These are phyloP conservation scores for Lolium multiflorum DNA, from an alignment of 176 grass and related monocot genomes.

Conservation along the genomic window DNA sequence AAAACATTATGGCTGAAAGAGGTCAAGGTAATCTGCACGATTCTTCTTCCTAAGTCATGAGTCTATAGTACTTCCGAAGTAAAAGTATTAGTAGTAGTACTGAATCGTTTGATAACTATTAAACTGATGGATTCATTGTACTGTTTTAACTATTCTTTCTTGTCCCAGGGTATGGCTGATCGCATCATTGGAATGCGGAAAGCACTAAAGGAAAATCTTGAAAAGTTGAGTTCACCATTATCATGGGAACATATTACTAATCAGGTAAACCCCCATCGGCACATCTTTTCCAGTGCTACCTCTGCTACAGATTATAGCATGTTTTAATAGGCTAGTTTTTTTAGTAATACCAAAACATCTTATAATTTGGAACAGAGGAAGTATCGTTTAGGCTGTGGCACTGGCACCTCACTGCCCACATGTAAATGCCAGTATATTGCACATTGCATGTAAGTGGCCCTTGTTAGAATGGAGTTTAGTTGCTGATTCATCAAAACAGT, in stretches of 20 bases:
- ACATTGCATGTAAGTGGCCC: conserved; percentile 30
- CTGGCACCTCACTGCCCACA: not conserved
- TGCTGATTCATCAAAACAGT: not conserved
- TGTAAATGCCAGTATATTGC: conserved; percentile 9
- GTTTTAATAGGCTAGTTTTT: no score
- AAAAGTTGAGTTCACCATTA: conserved; percentile 79
- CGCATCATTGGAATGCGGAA: conserved; percentile 90
- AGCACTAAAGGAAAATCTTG: conserved; percentile 76
- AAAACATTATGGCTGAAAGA: conserved; percentile 90
- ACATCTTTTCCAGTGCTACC: not conserved
- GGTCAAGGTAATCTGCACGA: conserved; percentile 71
- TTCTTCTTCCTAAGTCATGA: not conserved
- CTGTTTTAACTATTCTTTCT: not conserved
- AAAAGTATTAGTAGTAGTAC: conserved; percentile 20
- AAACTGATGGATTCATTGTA: conserved; percentile 11
- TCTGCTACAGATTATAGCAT: no score
- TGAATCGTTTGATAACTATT: not conserved
- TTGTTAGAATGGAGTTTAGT: not conserved
- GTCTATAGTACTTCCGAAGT: not conserved
- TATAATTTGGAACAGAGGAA: no score
- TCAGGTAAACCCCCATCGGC: conserved; percentile 63
- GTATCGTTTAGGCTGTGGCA: conserved; percentile 1
- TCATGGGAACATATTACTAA: conserved; percentile 97
- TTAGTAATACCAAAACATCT: no score
- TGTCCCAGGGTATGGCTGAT: conserved; percentile 87